Conservation (phyloP, 73 alveolate species). For the Tetrahymena thermophila region DNA sequence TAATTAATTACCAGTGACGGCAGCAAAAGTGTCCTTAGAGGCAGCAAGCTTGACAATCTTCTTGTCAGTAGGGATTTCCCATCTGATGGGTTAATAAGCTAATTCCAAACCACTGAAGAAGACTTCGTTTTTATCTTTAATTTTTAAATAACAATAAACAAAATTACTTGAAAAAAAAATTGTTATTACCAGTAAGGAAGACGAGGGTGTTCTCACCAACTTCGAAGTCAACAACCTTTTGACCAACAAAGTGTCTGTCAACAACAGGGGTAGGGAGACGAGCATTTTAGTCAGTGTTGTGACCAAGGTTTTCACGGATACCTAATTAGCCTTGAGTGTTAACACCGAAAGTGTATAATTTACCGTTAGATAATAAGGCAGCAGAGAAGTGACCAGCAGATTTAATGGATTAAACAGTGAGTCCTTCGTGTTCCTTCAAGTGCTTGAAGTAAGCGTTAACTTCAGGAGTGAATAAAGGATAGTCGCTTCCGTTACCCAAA, state of each 20-base stretch:
- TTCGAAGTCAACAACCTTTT: not conserved
- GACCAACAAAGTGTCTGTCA: not conserved
- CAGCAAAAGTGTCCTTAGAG: not conserved
- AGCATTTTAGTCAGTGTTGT: not conserved
- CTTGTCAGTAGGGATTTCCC: not conserved
- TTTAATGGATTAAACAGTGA: not conserved
- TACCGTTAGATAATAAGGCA: not conserved
- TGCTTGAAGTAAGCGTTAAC: not conserved
- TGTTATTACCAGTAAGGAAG: not conserved
- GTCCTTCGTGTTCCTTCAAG: not conserved
- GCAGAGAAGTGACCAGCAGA: not conserved
- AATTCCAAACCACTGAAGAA: not conserved
- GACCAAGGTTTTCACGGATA: not conserved
- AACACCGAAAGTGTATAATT: not conserved
- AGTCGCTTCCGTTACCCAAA: not conserved
- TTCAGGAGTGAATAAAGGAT: constrained; percentile 1
- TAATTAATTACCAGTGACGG: not conserved
- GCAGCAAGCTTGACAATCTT: constrained; percentile 4
- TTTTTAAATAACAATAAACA: not conserved
- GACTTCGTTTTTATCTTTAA: not conserved
- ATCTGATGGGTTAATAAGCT: not conserved
- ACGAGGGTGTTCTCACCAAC: constrained; percentile 6
- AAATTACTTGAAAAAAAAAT: not conserved
- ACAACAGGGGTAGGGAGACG: constrained; percentile 1
- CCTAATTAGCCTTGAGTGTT: not conserved